Evolutionary conservation across 768 basidiomycete genomes (phyloP).

Genomic region (Mycena pura): DNA sequence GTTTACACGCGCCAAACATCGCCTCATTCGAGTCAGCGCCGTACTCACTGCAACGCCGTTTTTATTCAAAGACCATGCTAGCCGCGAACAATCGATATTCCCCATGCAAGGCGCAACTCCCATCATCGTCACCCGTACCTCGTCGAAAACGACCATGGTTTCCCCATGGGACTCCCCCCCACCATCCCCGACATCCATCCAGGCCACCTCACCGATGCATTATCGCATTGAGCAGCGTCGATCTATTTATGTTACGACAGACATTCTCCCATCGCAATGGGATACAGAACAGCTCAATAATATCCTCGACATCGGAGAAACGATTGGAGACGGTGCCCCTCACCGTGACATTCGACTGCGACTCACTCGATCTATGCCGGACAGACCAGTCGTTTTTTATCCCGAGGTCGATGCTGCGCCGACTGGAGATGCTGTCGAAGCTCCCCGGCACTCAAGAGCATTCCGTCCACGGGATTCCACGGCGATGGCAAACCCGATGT

Average conservation of each 20-base stretch:
- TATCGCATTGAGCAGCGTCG: slow-evolving; percentile 58
- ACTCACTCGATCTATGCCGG: slow-evolving; percentile 41
- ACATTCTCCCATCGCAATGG: slow-evolving; percentile 51
- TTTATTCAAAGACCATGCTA: slow-evolving; percentile 15
- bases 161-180: slow-evolving; percentile 26
- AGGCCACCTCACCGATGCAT: slow-evolving; percentile 41
- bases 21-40: neutral
- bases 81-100: neutral
- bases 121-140: slow-evolving; percentile 25
- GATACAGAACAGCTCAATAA: slow-evolving; percentile 45
- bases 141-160: slow-evolving; percentile 27
- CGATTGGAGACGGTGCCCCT: slow-evolving; percentile 32
- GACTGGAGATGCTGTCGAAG: slow-evolving; percentile 14
- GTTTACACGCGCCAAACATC: slow-evolving; percentile 15
- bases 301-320: slow-evolving; percentile 47
- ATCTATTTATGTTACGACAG: slow-evolving; percentile 53
- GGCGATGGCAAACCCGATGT: slow-evolving; percentile 10
- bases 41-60: neutral
- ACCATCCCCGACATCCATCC: slow-evolving; percentile 26
- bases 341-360: slow-evolving; percentile 32
- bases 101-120: slow-evolving; percentile 18
- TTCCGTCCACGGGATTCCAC: slow-evolving; percentile 18
- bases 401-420: slow-evolving; percentile 23
- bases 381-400: slow-evolving; percentile 26
- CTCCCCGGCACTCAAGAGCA: slow-evolving; percentile 13